These are phyloP conservation scores for Xylaria sp. DNA, from an alignment of 2,329 filamentous ascomycete genomes.

Conservation along the genomic window DNA sequence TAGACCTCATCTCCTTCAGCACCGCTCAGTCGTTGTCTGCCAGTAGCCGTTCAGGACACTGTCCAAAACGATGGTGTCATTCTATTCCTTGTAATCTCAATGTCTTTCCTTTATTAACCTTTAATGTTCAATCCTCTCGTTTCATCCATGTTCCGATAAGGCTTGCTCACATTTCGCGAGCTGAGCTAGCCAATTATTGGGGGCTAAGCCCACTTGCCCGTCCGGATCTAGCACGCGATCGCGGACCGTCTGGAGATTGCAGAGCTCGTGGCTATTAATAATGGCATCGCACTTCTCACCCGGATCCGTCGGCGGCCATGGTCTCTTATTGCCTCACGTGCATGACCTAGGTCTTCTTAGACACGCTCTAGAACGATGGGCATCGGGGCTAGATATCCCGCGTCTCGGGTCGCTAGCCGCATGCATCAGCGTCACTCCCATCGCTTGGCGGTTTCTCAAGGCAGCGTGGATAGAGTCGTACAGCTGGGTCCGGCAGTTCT, in stretches of 20 bases:
- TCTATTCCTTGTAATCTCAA: neutral
- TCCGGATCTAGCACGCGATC: neutral
- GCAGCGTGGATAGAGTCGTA: constrained; percentile 47
- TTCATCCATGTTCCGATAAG: neutral
- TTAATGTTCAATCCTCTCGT: neutral
- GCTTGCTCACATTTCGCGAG: neutral
- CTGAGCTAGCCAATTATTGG: constrained; percentile 2
- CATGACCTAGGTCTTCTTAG: constrained; percentile 45
- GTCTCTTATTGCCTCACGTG: constrained; percentile 37
- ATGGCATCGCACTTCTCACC: constrained; percentile 34
- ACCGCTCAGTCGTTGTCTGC: neutral
- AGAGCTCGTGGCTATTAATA: neutral
- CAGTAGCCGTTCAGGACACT: neutral
- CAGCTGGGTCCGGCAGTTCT: constrained; percentile 49
- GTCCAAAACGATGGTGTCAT: neutral
- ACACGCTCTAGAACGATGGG: constrained; percentile 47
- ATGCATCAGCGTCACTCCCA: constrained; percentile 49
- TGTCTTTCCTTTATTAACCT: constrained; percentile 18
- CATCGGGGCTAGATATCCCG: constrained; percentile 51
- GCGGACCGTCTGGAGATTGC: neutral
- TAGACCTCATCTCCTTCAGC: neutral
- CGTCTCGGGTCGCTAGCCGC: constrained; percentile 53
- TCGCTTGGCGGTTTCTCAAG: constrained; percentile 47
- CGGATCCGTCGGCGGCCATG: constrained; percentile 29
- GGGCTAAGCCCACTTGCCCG: neutral